A percentile compares a stretch with the other conserved stretches of the same genome.
phyloP scores from a whole-genome alignment of 345 rosid genomes.

The Citrus sinensis region DNA sequence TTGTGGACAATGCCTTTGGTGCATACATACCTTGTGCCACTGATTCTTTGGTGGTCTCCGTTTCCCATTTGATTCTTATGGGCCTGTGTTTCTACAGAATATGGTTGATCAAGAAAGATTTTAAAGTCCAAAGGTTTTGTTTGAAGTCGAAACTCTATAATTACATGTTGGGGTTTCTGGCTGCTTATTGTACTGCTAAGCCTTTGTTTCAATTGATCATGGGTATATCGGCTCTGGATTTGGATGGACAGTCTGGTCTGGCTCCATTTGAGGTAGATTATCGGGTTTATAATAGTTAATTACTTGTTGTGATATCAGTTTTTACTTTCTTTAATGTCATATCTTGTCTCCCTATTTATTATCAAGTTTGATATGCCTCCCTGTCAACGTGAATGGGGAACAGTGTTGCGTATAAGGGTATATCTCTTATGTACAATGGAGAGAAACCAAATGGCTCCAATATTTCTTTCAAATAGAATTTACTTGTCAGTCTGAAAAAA shows the following conservation, averaged over 20 bases:
- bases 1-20: conserved; percentile 88
- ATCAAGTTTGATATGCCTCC: not conserved
- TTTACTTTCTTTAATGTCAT: conserved; percentile 1
- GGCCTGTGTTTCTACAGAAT: conserved; percentile 68
- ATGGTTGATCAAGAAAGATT: conserved; percentile 72
- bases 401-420: not conserved
- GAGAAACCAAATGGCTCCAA: not conserved
- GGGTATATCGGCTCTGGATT: conserved; percentile 76
- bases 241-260: conserved; percentile 69
- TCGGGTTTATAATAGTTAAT: not conserved
- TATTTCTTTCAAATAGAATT: not conserved
- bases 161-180: conserved; percentile 64
- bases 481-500: not conserved
- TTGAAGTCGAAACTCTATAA: conserved; percentile 74
- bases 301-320: not conserved
- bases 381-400: not conserved
- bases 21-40: conserved; percentile 93
- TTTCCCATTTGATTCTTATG: conserved; percentile 66
- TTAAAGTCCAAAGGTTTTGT: conserved; percentile 56
- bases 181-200: conserved; percentile 68
- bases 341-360: not conserved
- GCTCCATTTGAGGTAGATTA: conserved; percentile 87
- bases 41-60: conserved; percentile 61
- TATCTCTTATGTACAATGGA: not conserved
- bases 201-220: conserved; percentile 86